Evolutionary conservation across 305 asterid genomes (phyloP), one percentile per base, ranked within the genome.

Genomic region (Withania somnifera): DNA sequence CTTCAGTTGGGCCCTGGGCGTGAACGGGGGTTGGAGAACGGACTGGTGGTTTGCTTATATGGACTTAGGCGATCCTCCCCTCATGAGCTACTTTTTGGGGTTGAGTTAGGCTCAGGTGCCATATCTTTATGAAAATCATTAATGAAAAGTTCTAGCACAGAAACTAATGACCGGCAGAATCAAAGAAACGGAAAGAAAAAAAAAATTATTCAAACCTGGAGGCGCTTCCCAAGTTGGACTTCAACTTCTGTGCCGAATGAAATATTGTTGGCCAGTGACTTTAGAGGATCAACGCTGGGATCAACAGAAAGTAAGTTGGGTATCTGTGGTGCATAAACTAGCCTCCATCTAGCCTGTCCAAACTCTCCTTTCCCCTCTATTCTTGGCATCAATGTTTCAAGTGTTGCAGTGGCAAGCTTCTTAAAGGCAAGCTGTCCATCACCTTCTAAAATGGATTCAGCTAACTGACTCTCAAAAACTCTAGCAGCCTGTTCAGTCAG

Each of bases 341-440:
- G 93, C 91, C 99, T 92, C 99, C 99, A 97, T 80, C 99, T 90
- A 54, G 99, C 99, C 69, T 97, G 98, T 78, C 99, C 99, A 60
- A 97, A 97, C 89, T 97, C 98, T 58, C 99, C 98, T 89, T 93
- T 97, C 78, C 98, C 99, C 90, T 97, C 99, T 86, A 94, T 97
- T 86, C 97, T 91, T 32, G 99, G 99, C 99, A 97, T 97, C 88
- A 97, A 71, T 53, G 95, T 92, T 90, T 92, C 98, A 2, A 97
- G 96, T 10, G 99, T 97, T 42, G 99, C 95, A 76, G 99, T 94
- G 20, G 99, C 99, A 83, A 97, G 99, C 91, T 97, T 97, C 93
- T 97, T 97, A 82, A 97, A 97, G 78, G 99, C 99, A 80, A 97
- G 99, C 88, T 91, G 98, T 24, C 99, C 99, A 78, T 94, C 99